A percentile compares a stretch with the other conserved stretches of the same genome.
phyloP scores from a whole-genome alignment of 2,329 filamentous ascomycete species.

The Claviceps maximensis region DNA sequence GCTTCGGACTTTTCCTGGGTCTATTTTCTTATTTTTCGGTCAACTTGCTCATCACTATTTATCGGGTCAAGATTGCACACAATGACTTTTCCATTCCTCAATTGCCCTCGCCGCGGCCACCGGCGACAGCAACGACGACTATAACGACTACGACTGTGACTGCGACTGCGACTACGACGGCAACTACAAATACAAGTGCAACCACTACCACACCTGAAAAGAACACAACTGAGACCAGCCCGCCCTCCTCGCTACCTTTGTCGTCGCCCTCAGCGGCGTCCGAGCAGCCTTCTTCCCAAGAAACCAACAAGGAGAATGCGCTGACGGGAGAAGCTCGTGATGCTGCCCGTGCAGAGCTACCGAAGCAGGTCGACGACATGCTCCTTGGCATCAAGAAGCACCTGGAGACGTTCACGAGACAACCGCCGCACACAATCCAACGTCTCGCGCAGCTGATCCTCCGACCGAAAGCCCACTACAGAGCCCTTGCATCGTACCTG shows the following conservation, averaged over 20 bases:
- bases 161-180: not conserved
- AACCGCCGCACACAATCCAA: constrained; percentile 87
- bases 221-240: constrained; percentile 7
- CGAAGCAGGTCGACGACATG: constrained; percentile 49
- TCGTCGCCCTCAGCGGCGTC: constrained; percentile 22
- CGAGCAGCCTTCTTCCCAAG: constrained; percentile 34
- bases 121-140: constrained; percentile 6
- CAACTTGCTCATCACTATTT: not conserved
- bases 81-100: constrained; percentile 62
- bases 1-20: not conserved
- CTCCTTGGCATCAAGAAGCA: constrained; percentile 47
- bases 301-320: constrained; percentile 57
- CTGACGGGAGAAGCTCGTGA: constrained; percentile 25
- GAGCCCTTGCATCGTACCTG: constrained; percentile 69
- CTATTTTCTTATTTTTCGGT: no score
- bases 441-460: constrained; percentile 79
- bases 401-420: constrained; percentile 54
- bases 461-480: constrained; percentile 65
- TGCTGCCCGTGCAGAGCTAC: constrained; percentile 36
- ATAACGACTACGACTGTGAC: not conserved
- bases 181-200: not conserved
- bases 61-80: constrained; percentile 49
- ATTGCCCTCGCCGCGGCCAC: constrained; percentile 33
- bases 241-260: constrained; percentile 29
- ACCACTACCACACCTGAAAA: no score